Evolutionary conservation across 75 land plant species (phyloP).

Genomic region (Picea sitchensis): DNA sequence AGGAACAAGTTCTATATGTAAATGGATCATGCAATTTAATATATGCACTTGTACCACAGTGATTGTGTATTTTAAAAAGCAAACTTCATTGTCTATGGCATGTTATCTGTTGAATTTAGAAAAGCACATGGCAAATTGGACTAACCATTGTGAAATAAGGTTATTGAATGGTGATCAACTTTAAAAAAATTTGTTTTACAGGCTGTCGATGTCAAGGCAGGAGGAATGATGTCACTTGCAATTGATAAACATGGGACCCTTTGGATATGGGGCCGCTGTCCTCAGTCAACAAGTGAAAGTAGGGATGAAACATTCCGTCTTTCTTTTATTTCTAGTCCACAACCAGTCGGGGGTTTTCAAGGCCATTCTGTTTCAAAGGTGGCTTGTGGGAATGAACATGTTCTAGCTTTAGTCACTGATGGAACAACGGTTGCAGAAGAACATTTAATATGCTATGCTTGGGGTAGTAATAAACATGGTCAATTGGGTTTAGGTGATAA

Average conservation of each 20-base stretch:
- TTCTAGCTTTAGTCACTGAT: conserved; percentile 55
- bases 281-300: conserved; percentile 22
- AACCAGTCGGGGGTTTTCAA: conserved; percentile 52
- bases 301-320: conserved; percentile 33
- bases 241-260: conserved; percentile 66
- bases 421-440: conserved; percentile 41
- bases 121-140: too few species aligned
- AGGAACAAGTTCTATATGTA: too few species aligned
- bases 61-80: too few species aligned
- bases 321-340: conserved; percentile 37
- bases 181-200: conserved; percentile 13
- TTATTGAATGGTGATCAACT: background rate
- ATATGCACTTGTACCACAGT: too few species aligned
- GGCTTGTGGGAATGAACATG: conserved; percentile 89
- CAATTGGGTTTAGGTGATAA: conserved; percentile 77
- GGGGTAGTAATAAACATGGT: conserved; percentile 76
- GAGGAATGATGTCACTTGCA: conserved; percentile 86
- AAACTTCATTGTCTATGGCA: too few species aligned
- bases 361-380: conserved; percentile 66
- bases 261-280: conserved; percentile 90
- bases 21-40: too few species aligned
- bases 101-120: too few species aligned
- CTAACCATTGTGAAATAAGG: too few species aligned
- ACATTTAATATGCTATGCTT: conserved; percentile 45
- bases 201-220: conserved; percentile 60